phyloP scores from a whole-genome alignment of 1,284 basidiomycete genomes.

The Ustilago shanxiensis region DNA sequence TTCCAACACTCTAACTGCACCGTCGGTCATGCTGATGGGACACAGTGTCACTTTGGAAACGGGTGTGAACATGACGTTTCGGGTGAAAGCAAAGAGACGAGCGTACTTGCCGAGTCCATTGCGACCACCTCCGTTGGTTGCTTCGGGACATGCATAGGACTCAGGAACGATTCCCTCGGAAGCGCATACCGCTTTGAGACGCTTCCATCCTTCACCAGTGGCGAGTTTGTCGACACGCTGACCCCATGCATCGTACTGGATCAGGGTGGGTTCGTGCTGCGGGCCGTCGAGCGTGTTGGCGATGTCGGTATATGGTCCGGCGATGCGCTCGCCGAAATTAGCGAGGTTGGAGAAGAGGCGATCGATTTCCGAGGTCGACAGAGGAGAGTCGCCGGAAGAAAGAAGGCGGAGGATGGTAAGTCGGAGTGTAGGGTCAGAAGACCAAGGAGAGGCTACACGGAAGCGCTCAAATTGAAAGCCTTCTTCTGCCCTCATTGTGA shows the following conservation, averaged over 20 bases:
- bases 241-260: slow-evolving; percentile 61
- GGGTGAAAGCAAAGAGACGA: slow-evolving; percentile 41
- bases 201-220: slow-evolving; percentile 57
- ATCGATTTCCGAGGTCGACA: slow-evolving; percentile 12
- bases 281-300: slow-evolving; percentile 40
- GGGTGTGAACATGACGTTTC: slow-evolving; percentile 45
- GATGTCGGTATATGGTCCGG: slow-evolving; percentile 31
- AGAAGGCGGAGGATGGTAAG: slow-evolving; percentile 47
- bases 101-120: slow-evolving; percentile 33
- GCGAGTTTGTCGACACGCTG: slow-evolving; percentile 54
- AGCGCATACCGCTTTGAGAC: slow-evolving; percentile 37
- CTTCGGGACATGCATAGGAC: slow-evolving; percentile 29
- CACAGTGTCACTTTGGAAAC: slow-evolving; percentile 51
- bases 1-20: slow-evolving; percentile 79
- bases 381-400: slow-evolving; percentile 16
- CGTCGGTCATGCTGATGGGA: slow-evolving; percentile 81
- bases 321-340: slow-evolving; percentile 22
- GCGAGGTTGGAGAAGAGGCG: slow-evolving; percentile 32
- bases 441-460: slow-evolving; percentile 45
- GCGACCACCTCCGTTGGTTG: slow-evolving; percentile 32
- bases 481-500: slow-evolving; percentile 45
- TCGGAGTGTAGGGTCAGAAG: slow-evolving; percentile 38
- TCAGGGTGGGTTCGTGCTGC: slow-evolving; percentile 48
- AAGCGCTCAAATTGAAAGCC: slow-evolving; percentile 52
- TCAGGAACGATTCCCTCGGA: slow-evolving; percentile 48